Conservation (phyloP, 495 filamentous ascomycete species). For the Aspergillus incahuasiensis region DNA sequence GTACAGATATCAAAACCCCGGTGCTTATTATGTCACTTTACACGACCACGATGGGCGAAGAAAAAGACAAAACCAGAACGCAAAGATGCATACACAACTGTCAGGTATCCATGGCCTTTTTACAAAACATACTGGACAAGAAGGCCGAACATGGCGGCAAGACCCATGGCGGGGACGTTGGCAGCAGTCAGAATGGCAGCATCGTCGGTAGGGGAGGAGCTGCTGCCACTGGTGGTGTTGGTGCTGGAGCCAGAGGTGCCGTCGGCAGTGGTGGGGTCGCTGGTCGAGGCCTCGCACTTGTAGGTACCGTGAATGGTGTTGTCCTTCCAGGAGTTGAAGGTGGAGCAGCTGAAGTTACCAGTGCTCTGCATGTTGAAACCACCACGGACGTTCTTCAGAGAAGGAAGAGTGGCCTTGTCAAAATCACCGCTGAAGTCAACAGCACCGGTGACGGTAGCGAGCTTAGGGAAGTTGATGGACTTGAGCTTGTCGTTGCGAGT, state of each 20-base stretch:
- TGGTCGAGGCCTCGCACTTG: conserved; percentile 46
- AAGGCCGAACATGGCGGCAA: conserved; percentile 40
- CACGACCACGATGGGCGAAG: conserved; percentile 22
- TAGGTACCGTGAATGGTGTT: conserved; percentile 59
- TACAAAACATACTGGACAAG: conserved; percentile 46
- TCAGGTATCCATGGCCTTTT: conserved; percentile 19
- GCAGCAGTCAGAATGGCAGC: conserved; percentile 39
- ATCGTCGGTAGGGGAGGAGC: conserved; percentile 30
- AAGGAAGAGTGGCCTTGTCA: conserved; percentile 62
- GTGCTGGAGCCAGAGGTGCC: conserved; percentile 39
- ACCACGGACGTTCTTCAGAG: conserved; percentile 71
- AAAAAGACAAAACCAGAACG: conserved; percentile 22
- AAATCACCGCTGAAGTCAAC: conserved; percentile 87
- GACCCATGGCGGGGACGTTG: conserved; percentile 40
- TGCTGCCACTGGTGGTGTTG: conserved; percentile 23
- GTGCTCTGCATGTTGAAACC: conserved; percentile 82
- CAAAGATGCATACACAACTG: conserved; percentile 23
- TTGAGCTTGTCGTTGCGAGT: conserved; percentile 78
- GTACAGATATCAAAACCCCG: conserved; percentile 33
- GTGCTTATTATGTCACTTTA: conserved; percentile 38
- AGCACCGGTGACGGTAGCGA: conserved; percentile 73
- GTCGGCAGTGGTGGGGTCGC: conserved; percentile 42
- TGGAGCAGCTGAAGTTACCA: conserved; percentile 53
- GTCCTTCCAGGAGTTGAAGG: conserved; percentile 40
- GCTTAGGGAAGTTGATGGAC: conserved; percentile 59